A percentile compares a stretch with the other conserved stretches of the same genome.
Conservation (phyloP, 495 filamentous ascomycete genomes). For the Penicilliopsis zonata region DNA sequence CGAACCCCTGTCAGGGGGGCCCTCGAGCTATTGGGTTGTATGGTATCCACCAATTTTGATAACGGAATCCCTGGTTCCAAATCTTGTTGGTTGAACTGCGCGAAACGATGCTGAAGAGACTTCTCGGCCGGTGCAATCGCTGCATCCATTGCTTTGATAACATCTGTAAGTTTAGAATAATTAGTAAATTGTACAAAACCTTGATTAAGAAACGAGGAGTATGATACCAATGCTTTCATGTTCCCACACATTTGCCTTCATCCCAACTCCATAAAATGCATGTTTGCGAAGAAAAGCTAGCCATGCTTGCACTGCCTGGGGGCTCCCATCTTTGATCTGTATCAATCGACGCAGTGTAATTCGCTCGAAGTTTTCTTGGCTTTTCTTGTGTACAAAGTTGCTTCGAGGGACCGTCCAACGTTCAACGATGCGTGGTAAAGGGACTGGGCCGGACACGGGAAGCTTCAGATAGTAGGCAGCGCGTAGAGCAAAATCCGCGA, state of each 20-base stretch:
- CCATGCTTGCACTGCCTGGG: conserved; percentile 82
- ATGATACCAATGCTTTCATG: conserved; percentile 56
- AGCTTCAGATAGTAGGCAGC: conserved; percentile 90
- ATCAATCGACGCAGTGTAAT: conserved; percentile 78
- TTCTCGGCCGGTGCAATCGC: conserved; percentile 44
- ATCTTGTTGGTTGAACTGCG: conserved; percentile 47
- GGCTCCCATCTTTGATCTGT: conserved; percentile 86
- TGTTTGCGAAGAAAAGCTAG: conserved; percentile 83
- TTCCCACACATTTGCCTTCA: conserved; percentile 97
- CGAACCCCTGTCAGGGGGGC: conserved; percentile 15
- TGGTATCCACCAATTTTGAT: conserved; percentile 19
- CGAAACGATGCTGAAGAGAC: conserved; percentile 48
- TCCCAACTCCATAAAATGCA: conserved; percentile 86
- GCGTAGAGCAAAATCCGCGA: conserved; percentile 86
- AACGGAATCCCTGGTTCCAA: conserved; percentile 11
- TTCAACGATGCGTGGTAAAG: conserved; percentile 76
- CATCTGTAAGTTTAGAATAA: conserved; percentile 31
- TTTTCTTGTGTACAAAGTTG: conserved; percentile 93
- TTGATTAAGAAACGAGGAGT: not conserved
- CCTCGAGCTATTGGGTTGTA: conserved; percentile 18
- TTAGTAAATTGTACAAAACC: not conserved
- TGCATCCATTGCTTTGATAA: conserved; percentile 54
- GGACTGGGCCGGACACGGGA: conserved; percentile 74
- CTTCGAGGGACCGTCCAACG: conserved; percentile 88
- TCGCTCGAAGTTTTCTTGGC: conserved; percentile 93